Evolutionary conservation across 1,284 basidiomycete species (phyloP).

Genomic region (Sanguinoderma infundibulare): DNA sequence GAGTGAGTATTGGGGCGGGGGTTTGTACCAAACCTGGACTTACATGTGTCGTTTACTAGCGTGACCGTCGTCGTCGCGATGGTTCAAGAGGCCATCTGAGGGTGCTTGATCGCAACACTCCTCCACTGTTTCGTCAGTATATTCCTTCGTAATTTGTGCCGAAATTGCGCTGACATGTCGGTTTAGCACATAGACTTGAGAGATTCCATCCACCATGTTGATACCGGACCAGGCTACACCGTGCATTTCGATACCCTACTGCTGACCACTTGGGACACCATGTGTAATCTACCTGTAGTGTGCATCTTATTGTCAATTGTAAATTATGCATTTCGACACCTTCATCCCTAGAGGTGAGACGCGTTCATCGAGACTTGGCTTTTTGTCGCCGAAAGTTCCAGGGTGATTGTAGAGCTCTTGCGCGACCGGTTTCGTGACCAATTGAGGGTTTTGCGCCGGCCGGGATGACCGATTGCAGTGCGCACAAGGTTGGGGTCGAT

Average conservation of each 20-base stretch:
- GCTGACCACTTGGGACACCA: conserved; percentile 5
- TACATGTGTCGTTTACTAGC: conserved; percentile 36
- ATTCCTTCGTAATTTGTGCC: not conserved
- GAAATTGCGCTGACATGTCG: not conserved
- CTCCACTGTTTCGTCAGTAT: not conserved
- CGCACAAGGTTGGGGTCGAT: too few relatives aligned
- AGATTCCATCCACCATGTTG: conserved; percentile 9
- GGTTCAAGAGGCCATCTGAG: conserved; percentile 46
- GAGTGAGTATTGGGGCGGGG: conserved; percentile 48
- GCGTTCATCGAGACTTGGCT: too few relatives aligned
- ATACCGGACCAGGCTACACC: conserved; percentile 9
- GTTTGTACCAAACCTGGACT: too few relatives aligned
- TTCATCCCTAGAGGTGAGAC: not conserved
- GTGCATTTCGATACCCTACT: conserved; percentile 20
- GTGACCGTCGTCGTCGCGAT: conserved; percentile 66
- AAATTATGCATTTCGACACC: not conserved
- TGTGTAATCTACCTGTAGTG: conserved; percentile 21
- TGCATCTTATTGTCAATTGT: conserved; percentile 1
- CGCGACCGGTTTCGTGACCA: too few relatives aligned
- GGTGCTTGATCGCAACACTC: not conserved
- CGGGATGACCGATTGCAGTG: too few relatives aligned
- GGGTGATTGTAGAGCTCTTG: too few relatives aligned
- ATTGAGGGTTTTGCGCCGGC: too few relatives aligned
- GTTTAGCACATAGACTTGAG: not conserved
- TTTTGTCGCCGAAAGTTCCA: too few relatives aligned